Evolutionary conservation across 2,329 filamentous ascomycete species (phyloP), one percentile per base, ranked within the genome.

Genomic region (Zarea fungicola): DNA sequence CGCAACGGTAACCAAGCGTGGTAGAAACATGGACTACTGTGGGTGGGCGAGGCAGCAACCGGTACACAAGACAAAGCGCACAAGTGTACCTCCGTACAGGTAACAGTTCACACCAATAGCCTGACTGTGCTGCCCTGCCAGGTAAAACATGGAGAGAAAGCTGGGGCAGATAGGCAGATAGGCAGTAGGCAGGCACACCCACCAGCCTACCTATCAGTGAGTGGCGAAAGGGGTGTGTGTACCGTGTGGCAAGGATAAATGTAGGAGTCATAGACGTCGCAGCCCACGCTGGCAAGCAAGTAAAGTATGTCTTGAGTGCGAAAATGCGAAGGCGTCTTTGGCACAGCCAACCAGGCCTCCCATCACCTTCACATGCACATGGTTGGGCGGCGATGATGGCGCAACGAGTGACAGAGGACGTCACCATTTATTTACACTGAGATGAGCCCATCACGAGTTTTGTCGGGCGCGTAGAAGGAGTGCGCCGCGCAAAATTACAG

Each of bases 351-450:
- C 28, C 41, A 42, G 18, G 5, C 26, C 14, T 22, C 28, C 16
- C 13, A 29, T 32, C 41, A 32, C 28, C 19, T 32, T 21, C 41
- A 42, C 41, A 34, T 32, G 41, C 19, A n/a, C 23, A 19, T 42
- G 41, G 41, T 42, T 42, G 41, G 41, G 18, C 28, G 28, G 18
- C 32, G 41, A 32, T 26, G 25, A 21, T 18, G 18, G n/a, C n/a
- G n/a, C n/a, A n/a, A 25, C 41, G 41, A 42, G 41, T 42, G 41
- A 42, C 41, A 25, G 25, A n/a, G 13, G 16, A 42, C 40, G 40
- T 42, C 40, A 22, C 40, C 26, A 16, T 10, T 29, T 42, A n/a
- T n/a, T n/a, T n/a, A n/a, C n/a, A 18, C 13, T 9, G 13, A 21
- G 26, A 32, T 32, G 19, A 29, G 26, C 25, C 41, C n/a, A 29